Evolutionary conservation across 306 rosid species (phyloP).

Genomic region (Sicyos edulis): DNA sequence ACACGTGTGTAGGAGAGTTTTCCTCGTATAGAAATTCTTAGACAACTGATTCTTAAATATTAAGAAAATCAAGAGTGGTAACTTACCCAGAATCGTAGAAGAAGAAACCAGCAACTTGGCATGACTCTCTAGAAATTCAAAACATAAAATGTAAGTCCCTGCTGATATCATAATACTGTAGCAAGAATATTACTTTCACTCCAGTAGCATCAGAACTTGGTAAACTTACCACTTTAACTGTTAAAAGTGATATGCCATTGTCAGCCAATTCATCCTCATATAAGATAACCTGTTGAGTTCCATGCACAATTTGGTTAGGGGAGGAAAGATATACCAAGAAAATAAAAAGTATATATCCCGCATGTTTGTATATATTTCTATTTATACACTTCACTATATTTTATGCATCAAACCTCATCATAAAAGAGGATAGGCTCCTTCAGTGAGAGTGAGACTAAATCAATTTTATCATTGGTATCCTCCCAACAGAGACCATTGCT

Average conservation of each 20-base stretch:
- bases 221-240: constrained; percentile 79
- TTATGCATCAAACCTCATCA: constrained; percentile 57
- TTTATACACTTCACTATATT: not conserved
- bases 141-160: constrained; percentile 29
- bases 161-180: constrained; percentile 17
- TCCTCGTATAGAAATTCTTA: too few species aligned
- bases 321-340: constrained; percentile 20
- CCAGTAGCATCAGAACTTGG: constrained; percentile 22
- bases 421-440: constrained; percentile 95
- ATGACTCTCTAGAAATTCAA: constrained; percentile 75
- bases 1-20: too few species aligned
- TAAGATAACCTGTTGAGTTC: constrained; percentile 65
- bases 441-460: constrained; percentile 67
- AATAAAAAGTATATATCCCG: constrained; percentile 4
- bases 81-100: constrained; percentile 90
- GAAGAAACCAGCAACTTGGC: constrained; percentile 97
- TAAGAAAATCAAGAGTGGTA: not conserved
- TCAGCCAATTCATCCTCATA: constrained; percentile 96
- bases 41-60: not conserved
- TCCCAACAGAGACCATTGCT: constrained; percentile 54
- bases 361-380: not conserved
- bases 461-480: constrained; percentile 69
- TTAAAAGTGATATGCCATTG: constrained; percentile 84
- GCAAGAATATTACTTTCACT: constrained; percentile 8
- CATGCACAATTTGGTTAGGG: constrained; percentile 24